Evolutionary conservation across 2,329 filamentous ascomycete genomes (phyloP), one percentile per base, ranked within the genome.

Genomic region (Coleophoma cylindrospora): DNA sequence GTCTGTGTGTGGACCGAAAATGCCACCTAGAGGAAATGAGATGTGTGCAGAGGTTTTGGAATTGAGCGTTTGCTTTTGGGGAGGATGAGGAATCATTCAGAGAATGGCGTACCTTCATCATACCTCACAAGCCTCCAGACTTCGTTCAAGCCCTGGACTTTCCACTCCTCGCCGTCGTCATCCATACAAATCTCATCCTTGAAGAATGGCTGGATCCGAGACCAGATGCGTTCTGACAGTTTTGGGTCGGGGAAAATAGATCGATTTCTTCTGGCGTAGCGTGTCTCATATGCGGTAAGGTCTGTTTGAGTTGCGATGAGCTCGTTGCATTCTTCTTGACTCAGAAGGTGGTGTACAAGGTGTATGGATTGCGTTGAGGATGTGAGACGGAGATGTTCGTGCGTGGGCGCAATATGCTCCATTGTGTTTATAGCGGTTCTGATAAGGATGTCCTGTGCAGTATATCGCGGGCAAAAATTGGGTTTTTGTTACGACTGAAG

Each of bases 1-100:
- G 37, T 57, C 56, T 8, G 34, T 40, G 40, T 57, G 54, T 9
- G 56, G 45, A 9, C 51, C 52, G 48, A 55, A 57, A 49, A 52
- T 52, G 1, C 55, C 55, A 12, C 53, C 55, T 38, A 38, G 36
- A 13, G 9, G 27, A 27, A 5, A 27, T 27, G 27, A 27, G 27
- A 27, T 27, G 27, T 10, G 27, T 10, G 6, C 27, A 27, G 9
- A 10, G 27, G 27, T 27, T 8, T 27, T 8, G 4, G 27, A 27
- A 27, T 27, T 10, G 9, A 27, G 9, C 2, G 7, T 27, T 10
- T 7, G 3, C 27, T 7, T 8, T 27, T 27, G 7, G 27, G 27
- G 9, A 27, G 27, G 4, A 3, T 10, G 27, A 10, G 27, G 9
- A 27, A 27, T 27, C 9, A 10, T 8, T 27, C 7, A 27, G 27